These are phyloP conservation scores for Phytophthora cactorum DNA, from an alignment of 352 stramenopile species.

Conservation along the genomic window DNA sequence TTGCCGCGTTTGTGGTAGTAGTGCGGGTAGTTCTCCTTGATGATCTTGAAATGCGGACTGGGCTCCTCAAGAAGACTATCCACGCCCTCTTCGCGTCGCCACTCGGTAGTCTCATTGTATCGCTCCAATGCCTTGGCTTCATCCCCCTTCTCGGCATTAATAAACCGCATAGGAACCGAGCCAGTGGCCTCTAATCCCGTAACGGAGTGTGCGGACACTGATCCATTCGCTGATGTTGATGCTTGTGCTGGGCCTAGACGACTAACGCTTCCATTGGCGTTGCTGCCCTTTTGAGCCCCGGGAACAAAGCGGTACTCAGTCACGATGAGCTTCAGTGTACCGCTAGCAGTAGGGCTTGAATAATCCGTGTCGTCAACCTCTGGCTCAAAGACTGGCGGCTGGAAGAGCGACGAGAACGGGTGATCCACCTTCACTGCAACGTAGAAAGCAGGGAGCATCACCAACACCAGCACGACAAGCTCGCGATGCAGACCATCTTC, in stretches of 20 bases:
- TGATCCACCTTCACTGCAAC: constrained; percentile 77
- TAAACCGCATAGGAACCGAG: constrained; percentile 65
- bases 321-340: constrained; percentile 78
- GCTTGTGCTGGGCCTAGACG: constrained; percentile 10
- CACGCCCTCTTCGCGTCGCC: constrained; percentile 82
- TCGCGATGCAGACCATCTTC: constrained; percentile 57
- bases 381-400: constrained; percentile 37
- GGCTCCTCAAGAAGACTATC: constrained; percentile 75
- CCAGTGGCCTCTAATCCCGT: constrained; percentile 38
- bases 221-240: constrained; percentile 9
- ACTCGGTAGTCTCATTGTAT: constrained; percentile 79
- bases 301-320: constrained; percentile 71
- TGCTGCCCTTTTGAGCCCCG: constrained; percentile 1
- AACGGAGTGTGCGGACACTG: constrained; percentile 18
- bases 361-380: constrained; percentile 31
- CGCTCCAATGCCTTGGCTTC: constrained; percentile 61
- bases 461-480: constrained; percentile 61
- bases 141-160: constrained; percentile 84
- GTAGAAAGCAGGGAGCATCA: constrained; percentile 73
- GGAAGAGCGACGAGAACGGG: constrained; percentile 69
- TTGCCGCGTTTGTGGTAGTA: constrained; percentile 91
- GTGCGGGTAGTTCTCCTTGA: constrained; percentile 93
- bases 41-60: constrained; percentile 79
- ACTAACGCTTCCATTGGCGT: constrained; percentile 38
- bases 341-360: constrained; percentile 26